These are phyloP conservation scores for Aspergillus indologenus DNA, from an alignment of 495 filamentous ascomycete genomes.

Conservation along the genomic window DNA sequence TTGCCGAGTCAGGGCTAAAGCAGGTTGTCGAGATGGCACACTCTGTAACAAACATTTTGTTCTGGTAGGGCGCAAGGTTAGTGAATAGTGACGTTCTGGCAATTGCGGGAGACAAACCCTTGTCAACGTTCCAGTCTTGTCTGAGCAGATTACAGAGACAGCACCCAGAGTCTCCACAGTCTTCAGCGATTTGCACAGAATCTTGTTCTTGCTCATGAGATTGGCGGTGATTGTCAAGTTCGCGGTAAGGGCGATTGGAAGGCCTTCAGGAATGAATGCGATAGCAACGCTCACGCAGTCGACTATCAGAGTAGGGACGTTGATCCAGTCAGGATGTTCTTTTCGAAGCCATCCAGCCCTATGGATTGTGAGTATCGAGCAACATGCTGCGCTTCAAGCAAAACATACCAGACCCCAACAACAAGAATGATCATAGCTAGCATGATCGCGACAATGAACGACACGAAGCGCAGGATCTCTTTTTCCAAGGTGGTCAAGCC, in stretches of 20 bases:
- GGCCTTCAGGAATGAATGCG: conserved; percentile 67
- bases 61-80: conserved; percentile 28
- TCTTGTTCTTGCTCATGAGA: conserved; percentile 59
- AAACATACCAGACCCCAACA: conserved; percentile 54
- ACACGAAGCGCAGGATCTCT: conserved; percentile 63
- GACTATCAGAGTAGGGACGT: conserved; percentile 60
- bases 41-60: conserved; percentile 59
- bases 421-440: conserved; percentile 53
- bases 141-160: conserved; percentile 65
- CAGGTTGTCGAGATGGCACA: conserved; percentile 27
- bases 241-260: conserved; percentile 62
- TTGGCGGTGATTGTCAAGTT: conserved; percentile 56
- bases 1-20: conserved; percentile 36
- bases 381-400: conserved; percentile 7
- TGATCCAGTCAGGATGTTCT: conserved; percentile 59
- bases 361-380: not conserved
- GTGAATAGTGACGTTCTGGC: not conserved
- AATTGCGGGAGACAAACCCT: conserved; percentile 33
- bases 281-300: conserved; percentile 61
- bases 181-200: conserved; percentile 63
- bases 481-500: conserved; percentile 59
- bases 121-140: conserved; percentile 69
- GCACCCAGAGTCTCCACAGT: conserved; percentile 68
- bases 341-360: conserved; percentile 59
- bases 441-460: conserved; percentile 55